phyloP scores from a whole-genome alignment of 2,329 filamentous ascomycete species.

The Stromatinia cepivora region DNA sequence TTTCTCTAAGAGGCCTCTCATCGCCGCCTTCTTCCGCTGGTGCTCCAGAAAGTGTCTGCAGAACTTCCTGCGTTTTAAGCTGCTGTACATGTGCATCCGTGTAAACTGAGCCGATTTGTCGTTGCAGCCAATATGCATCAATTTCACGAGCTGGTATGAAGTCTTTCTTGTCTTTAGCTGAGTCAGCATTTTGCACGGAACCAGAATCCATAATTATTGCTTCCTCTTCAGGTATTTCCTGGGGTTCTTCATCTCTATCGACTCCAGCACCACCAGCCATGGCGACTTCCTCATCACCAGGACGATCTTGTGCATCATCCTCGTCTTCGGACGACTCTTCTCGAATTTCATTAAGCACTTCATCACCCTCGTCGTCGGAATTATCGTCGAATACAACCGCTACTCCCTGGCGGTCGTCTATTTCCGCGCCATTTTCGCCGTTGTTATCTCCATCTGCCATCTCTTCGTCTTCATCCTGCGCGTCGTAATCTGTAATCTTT shows the following conservation, averaged over 20 bases:
- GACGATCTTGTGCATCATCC: conserved; percentile 62
- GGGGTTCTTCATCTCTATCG: conserved; percentile 52
- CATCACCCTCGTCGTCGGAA: conserved; percentile 75
- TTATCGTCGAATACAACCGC: conserved; percentile 96
- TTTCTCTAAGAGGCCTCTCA: conserved; percentile 83
- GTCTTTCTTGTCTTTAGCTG: conserved; percentile 53
- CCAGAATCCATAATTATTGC: conserved; percentile 82
- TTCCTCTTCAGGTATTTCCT: conserved; percentile 60
- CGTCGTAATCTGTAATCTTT: conserved; percentile 98
- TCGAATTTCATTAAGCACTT: conserved; percentile 79
- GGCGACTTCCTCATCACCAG: conserved; percentile 52
- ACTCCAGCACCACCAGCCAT: conserved; percentile 51
- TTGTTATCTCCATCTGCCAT: conserved; percentile 68
- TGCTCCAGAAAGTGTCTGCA: conserved; percentile 78
- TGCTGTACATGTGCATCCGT: conserved; percentile 90
- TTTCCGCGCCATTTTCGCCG: conserved; percentile 71
- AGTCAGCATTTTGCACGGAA: conserved; percentile 47
- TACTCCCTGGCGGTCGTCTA: conserved; percentile 93
- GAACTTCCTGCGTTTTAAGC: conserved; percentile 82
- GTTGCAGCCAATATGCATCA: conserved; percentile 95
- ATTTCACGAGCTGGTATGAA: conserved; percentile 82
- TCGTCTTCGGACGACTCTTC: conserved; percentile 86
- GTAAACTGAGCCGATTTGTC: conserved; percentile 86
- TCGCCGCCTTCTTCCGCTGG: conserved; percentile 74
- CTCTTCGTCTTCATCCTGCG: conserved; percentile 91